A percentile compares a stretch with the other conserved stretches of the same genome.
Conservation (phyloP, 2,329 filamentous ascomycete genomes). For the Bipolaris cookei region DNA sequence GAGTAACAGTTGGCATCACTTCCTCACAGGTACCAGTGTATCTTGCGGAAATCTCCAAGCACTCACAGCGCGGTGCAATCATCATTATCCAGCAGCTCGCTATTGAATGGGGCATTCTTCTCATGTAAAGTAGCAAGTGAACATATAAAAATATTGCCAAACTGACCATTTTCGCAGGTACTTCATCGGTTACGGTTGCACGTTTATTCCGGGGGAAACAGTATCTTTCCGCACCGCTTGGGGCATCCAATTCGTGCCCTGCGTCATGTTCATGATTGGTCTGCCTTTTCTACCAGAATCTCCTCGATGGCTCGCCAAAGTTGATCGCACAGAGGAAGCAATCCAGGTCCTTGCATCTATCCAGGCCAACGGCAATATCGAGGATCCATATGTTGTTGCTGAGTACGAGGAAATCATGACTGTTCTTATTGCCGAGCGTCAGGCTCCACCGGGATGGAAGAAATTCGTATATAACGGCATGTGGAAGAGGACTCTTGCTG, state of each 20-base stretch:
- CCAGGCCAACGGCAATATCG: constrained; percentile 64
- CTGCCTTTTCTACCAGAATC: constrained; percentile 58
- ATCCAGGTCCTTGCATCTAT: constrained; percentile 52
- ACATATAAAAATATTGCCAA: not conserved
- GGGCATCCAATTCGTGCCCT: constrained; percentile 49
- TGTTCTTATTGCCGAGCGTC: constrained; percentile 75
- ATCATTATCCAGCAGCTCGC: constrained; percentile 77
- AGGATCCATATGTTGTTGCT: constrained; percentile 68
- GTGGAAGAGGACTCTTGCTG: constrained; percentile 75
- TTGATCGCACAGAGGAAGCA: constrained; percentile 55
- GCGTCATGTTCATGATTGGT: constrained; percentile 52
- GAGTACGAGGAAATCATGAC: constrained; percentile 77
- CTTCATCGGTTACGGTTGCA: constrained; percentile 46
- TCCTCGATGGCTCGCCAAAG: constrained; percentile 54
- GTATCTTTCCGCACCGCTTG: constrained; percentile 46
- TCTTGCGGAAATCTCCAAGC: constrained; percentile 70
- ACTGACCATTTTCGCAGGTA: constrained; percentile 41
- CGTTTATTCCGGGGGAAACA: constrained; percentile 38
- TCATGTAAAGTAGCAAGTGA: constrained; percentile 33
- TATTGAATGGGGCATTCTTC: constrained; percentile 67
- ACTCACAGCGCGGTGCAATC: constrained; percentile 65
- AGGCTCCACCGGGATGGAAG: constrained; percentile 71
- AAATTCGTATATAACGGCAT: constrained; percentile 75
- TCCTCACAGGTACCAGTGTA: constrained; percentile 74
- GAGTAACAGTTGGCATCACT: constrained; percentile 75